phyloP scores from a whole-genome alignment of 2,329 filamentous ascomycete genomes.

The Aureobasidium sp. region DNA sequence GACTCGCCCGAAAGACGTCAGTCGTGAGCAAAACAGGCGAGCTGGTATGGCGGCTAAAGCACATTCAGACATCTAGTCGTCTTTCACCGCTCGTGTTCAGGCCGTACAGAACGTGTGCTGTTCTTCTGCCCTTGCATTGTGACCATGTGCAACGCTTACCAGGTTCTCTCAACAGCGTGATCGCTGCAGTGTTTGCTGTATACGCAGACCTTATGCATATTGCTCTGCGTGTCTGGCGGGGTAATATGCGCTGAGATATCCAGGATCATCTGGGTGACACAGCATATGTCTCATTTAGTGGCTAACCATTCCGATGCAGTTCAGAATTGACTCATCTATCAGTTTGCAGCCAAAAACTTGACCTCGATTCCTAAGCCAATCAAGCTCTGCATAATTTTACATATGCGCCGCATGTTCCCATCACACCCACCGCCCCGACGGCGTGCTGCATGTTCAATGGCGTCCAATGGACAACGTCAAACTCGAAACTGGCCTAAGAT shows the following conservation, averaged over 20 bases:
- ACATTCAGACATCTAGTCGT: background rate
- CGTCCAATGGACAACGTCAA: conserved; percentile 8
- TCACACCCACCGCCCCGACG: conserved; percentile 1
- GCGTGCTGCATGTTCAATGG: background rate
- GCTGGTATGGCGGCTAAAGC: background rate
- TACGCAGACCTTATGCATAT: background rate
- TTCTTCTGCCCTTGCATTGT: conserved; percentile 7
- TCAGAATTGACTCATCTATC: background rate
- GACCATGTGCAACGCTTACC: conserved; percentile 12
- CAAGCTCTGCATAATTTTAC: background rate
- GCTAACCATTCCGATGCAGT: background rate
- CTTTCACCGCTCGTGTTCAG: conserved; percentile 4
- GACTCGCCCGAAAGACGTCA: background rate
- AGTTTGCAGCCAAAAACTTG: background rate
- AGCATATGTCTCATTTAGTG: conserved; percentile 2
- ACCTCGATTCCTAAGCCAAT: conserved; percentile 7
- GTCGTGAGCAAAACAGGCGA: background rate
- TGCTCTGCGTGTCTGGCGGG: conserved; percentile 1
- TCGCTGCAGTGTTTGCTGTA: conserved; percentile 11
- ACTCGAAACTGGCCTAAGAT: background rate
- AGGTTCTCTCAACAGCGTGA: conserved; percentile 7
- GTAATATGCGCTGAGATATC: background rate
- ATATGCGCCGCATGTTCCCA: conserved; percentile 1
- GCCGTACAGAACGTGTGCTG: background rate
- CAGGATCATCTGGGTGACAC: background rate